Conservation (phyloP, 2,329 filamentous ascomycete species). For the Aspergillus cejpii region DNA sequence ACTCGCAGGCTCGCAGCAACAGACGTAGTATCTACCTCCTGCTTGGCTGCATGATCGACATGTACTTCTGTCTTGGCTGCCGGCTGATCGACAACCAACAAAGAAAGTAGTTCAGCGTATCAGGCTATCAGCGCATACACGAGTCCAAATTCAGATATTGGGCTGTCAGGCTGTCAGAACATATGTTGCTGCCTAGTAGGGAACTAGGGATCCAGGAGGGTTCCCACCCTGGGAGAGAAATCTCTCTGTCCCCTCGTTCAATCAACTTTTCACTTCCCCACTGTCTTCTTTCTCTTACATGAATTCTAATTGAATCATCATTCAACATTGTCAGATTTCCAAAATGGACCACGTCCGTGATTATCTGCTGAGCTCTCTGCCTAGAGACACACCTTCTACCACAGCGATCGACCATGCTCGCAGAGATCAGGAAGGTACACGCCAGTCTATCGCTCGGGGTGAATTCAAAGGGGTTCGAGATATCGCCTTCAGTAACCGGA, state of each 20-base stretch:
- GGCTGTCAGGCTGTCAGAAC: constrained; percentile 5
- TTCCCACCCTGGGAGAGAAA: constrained; percentile 1
- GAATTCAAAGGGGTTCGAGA: constrained; percentile 1
- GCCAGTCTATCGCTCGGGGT: constrained; percentile 3
- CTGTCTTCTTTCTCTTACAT: constrained; percentile 1
- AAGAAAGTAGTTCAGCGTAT: not conserved
- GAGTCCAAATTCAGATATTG: constrained; percentile 5
- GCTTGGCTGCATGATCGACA: constrained; percentile 4
- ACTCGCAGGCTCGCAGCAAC: not conserved
- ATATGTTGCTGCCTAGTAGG: constrained; percentile 6
- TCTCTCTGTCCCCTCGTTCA: not conserved
- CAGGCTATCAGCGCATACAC: constrained; percentile 6
- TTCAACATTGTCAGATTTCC: constrained; percentile 2
- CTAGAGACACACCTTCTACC: constrained; percentile 3
- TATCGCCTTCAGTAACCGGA: constrained; percentile 2
- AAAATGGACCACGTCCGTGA: constrained; percentile 13
- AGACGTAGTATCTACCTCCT: not conserved
- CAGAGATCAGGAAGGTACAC: constrained; percentile 5
- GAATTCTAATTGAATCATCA: constrained; percentile 5
- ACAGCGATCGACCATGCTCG: not conserved
- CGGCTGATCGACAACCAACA: constrained; percentile 8
- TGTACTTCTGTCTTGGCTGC: constrained; percentile 5
- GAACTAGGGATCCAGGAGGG: constrained; percentile 1
- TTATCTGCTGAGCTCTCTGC: constrained; percentile 9
- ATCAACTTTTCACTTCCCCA: constrained; percentile 1